Percentiles rank a stretch among this genome's conserved stretches.
Conservation (phyloP, 2,329 filamentous ascomycete genomes). For the Microdochium bolleyi region DNA sequence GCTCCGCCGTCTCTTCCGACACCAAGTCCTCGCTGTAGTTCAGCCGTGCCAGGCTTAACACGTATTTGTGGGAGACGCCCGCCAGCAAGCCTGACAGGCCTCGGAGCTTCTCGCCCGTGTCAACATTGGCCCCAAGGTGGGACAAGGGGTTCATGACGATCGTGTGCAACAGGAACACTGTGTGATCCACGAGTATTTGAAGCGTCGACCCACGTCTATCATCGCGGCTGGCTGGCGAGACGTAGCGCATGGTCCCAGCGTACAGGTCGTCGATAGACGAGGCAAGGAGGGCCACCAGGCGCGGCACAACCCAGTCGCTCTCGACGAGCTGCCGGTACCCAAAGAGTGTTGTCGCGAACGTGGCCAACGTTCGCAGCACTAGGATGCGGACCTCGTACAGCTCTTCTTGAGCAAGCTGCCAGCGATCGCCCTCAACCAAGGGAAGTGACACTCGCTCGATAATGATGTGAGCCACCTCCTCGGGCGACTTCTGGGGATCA, state of each 20-base stretch:
- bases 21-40: slow-evolving; percentile 73
- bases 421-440: slow-evolving; percentile 47
- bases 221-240: slow-evolving; percentile 6
- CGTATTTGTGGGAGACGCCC: slow-evolving; percentile 73
- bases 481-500: slow-evolving; percentile 30
- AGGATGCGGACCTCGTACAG: slow-evolving; percentile 34
- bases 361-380: slow-evolving; percentile 44
- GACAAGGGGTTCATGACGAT: slow-evolving; percentile 41
- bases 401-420: slow-evolving; percentile 28
- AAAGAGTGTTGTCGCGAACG: slow-evolving; percentile 54
- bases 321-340: slow-evolving; percentile 58
- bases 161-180: slow-evolving; percentile 40
- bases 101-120: slow-evolving; percentile 62
- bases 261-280: slow-evolving; percentile 68
- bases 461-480: slow-evolving; percentile 35
- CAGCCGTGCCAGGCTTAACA: slow-evolving; percentile 73
- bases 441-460: slow-evolving; percentile 57
- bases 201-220: slow-evolving; percentile 19
- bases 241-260: slow-evolving; percentile 39
- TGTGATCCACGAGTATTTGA: slow-evolving; percentile 38
- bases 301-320: slow-evolving; percentile 63
- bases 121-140: slow-evolving; percentile 27
- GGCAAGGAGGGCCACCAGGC: slow-evolving; percentile 59
- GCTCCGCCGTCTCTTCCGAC: slow-evolving; percentile 74
- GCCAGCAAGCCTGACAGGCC: slow-evolving; percentile 40